Evolutionary conservation across 345 rosid species (phyloP), one percentile per base, ranked within the genome.

Genomic region (Aquilaria sinensis): DNA sequence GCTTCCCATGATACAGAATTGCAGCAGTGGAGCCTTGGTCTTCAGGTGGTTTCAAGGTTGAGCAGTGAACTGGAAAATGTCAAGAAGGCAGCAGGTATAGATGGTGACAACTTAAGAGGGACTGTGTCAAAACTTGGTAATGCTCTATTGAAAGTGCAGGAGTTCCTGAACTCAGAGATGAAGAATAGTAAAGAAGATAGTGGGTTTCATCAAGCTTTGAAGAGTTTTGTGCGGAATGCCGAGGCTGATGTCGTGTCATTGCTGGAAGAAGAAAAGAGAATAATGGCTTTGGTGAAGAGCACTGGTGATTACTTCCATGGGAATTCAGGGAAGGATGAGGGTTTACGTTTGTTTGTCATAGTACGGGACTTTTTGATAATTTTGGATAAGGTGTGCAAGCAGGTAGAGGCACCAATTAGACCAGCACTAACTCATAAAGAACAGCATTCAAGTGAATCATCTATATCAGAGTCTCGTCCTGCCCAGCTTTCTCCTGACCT

Each of bases 261-360:
- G 74, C 77, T 81, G 41, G 86, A 67, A 59, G 97, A 95, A 78
- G 99, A 95, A 70, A 87, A 85, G 87, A 88, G 85, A 70, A 87
- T 95, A 59, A 81, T 83, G 87, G 80, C 81, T 59, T 53, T 95
- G 63, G 96, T 91, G 83, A 95, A 89, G 81, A 85, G 83, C 70
- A 83, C 97, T 14, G 96, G 96, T 1, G 96, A 95, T 67, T 95
- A 95, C 67, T 95, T 91, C 83, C 97, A 95, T 71, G 99, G 99
- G 43, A 95, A 95, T 58, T 75, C 96, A 1, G 93, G 91, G 51
- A 91, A 83, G 77, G 96, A 91, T 51, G 99, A 95, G 66, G 96
- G 97, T 33, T 65, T 95, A 56, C 89, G 93, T 16, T 74, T 95
- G 75, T 95, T 95, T 69, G 58, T 66, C 57, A 74, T 91, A 12